phyloP scores from a whole-genome alignment of 768 basidiomycete species.

The Russula abietina region DNA sequence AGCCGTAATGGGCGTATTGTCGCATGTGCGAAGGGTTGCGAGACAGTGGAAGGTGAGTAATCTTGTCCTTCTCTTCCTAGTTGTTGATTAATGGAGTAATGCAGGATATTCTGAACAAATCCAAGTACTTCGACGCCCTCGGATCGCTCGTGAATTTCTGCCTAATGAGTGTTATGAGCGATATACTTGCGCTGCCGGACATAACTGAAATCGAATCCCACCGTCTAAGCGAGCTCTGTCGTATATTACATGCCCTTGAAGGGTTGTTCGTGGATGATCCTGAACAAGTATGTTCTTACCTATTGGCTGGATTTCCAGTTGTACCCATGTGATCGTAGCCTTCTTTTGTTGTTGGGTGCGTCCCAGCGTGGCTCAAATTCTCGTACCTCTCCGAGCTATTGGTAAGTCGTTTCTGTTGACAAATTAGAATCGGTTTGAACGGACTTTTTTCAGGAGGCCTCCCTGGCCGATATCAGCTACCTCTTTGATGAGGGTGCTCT shows the following conservation, averaged over 20 bases:
- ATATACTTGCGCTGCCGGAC: slow-evolving; percentile 72
- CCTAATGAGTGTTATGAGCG: slow-evolving; percentile 59
- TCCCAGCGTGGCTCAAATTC: slow-evolving; percentile 93
- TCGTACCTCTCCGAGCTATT: slow-evolving; percentile 89
- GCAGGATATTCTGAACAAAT: slow-evolving; percentile 63
- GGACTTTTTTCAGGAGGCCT: slow-evolving; percentile 61
- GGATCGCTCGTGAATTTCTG: slow-evolving; percentile 67
- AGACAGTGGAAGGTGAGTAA: slow-evolving; percentile 67
- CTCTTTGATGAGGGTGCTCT: slow-evolving; percentile 87
- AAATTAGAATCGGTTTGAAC: slow-evolving; percentile 8
- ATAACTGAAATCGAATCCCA: slow-evolving; percentile 87
- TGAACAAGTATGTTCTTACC: slow-evolving; percentile 41
- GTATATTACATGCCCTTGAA: slow-evolving; percentile 72
- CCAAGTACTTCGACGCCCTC: slow-evolving; percentile 63
- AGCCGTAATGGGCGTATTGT: slow-evolving; percentile 55
- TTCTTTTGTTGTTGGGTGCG: slow-evolving; percentile 74
- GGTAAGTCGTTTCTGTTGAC: slow-evolving; percentile 43
- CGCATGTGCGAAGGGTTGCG: slow-evolving; percentile 55
- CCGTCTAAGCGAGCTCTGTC: slow-evolving; percentile 73
- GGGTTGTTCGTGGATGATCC: slow-evolving; percentile 68
- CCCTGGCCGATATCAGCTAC: slow-evolving; percentile 86
- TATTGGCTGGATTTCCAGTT: slow-evolving; percentile 2
- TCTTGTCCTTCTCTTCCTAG: neutral
- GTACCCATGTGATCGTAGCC: slow-evolving; percentile 36
- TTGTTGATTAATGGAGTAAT: neutral